phyloP scores from a whole-genome alignment of 805 yeast genomes.

The Wickerhamiella slavikovae region DNA sequence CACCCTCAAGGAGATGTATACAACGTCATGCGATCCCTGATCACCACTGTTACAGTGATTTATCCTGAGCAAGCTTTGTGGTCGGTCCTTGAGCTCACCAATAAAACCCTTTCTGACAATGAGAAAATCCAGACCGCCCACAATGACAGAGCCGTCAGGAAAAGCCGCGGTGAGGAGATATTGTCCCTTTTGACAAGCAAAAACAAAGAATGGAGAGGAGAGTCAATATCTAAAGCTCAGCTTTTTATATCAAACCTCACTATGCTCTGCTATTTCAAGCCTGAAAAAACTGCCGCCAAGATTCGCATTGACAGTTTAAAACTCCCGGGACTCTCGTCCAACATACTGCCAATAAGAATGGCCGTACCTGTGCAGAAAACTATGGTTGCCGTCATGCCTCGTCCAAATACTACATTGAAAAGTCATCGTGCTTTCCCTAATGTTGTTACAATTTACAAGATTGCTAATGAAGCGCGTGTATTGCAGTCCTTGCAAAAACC shows the following conservation, averaged over 20 bases:
- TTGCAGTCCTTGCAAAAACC: slow-evolving; percentile 78
- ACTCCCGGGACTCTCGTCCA: slow-evolving; percentile 1
- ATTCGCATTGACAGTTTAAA: slow-evolving; percentile 1
- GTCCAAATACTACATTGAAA: slow-evolving; percentile 2
- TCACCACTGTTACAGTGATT: slow-evolving; percentile 32
- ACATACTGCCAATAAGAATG: slow-evolving; percentile 4
- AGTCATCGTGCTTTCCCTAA: slow-evolving; percentile 6
- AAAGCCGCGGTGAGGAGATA: slow-evolving; percentile 26
- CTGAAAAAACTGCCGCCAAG: neutral
- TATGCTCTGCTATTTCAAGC: neutral
- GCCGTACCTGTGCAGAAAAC: slow-evolving; percentile 12
- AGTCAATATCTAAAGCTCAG: neutral
- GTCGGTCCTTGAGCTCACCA: slow-evolving; percentile 51
- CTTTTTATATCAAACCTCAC: neutral
- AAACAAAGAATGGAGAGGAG: neutral
- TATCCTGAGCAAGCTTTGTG: slow-evolving; percentile 80
- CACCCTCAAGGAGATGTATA: slow-evolving; percentile 40
- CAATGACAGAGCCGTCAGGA: slow-evolving; percentile 21
- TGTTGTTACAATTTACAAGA: slow-evolving; percentile 26
- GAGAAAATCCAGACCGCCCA: neutral
- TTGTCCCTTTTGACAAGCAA: slow-evolving; percentile 8
- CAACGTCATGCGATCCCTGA: slow-evolving; percentile 33
- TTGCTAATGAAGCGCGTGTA: slow-evolving; percentile 49
- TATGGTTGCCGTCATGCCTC: slow-evolving; percentile 8
- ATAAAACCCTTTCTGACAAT: neutral